Base-by-base conservation (phyloP, 371 early-diverging fungal species). In the Mucor plumbeus region DNA sequence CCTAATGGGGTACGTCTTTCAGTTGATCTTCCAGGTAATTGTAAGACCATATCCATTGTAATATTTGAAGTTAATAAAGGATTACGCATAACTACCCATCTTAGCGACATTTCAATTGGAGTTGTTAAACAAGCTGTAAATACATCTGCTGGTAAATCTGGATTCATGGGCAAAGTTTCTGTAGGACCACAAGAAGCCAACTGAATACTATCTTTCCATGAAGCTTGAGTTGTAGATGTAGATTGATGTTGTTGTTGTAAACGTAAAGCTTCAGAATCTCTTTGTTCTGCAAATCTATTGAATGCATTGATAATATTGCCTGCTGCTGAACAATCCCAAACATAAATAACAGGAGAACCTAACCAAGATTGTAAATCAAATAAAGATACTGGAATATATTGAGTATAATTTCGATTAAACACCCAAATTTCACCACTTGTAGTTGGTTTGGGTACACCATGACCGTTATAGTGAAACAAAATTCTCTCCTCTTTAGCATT, bases 341-440 rank as follows among this genome's bases (percentile, higher is more conserved):
- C 96, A 73, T 92, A 96, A 63, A 98, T 93, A 34, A 93, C 92
- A 15, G 98, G 98, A 5, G 97, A 91, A n/a, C 97, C 97, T 1
- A 97, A 79, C 96, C 97, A 97, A 36, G 88, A 86, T 78, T 96
- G 95, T 44, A 99, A 76, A 76, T 97, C 97, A 74, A 91, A 86
- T 15, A 97, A 80, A 17, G 93, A 92, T 6, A 97, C 92, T 5
- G 98, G 99, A 61, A 99, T 94, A 82, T 99, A 99, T 82, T 99
- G 98, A 17, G 98, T 97, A 83, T 95, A 98, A 65, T 89, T 90
- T 68, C 94, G 92, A 85, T 99, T 98, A 72, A 98, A 99, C 40
- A 96, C 98, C 99, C 99, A 99, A 43, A 98, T 91, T 76, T 99
- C 99, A 48, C 99, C 99, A 68, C 94, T 94, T 6, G 87, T 77